Conservation (phyloP, 2,329 filamentous ascomycete genomes). For the Rhynchosporium graminicola region DNA sequence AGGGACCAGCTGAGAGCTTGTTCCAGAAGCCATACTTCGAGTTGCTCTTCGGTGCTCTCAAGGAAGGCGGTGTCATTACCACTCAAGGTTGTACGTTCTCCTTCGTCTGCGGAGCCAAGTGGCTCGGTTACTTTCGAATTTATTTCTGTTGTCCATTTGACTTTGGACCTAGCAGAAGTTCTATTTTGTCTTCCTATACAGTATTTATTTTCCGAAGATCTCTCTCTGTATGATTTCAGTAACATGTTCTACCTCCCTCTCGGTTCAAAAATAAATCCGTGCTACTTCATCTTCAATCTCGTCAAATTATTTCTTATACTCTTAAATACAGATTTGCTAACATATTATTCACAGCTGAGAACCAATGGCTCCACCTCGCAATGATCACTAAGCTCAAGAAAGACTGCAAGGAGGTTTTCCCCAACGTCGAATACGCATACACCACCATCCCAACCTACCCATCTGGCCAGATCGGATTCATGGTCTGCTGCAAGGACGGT, state of each 20-base stretch:
- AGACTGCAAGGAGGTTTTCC: conserved; percentile 95
- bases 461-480: conserved; percentile 98
- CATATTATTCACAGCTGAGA: conserved; percentile 69
- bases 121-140: conserved; percentile 23
- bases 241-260: neutral
- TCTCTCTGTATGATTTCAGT: neutral
- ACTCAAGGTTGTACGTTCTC: conserved; percentile 99
- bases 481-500: conserved; percentile 98
- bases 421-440: conserved; percentile 96
- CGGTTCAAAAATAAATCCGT: too few relatives aligned
- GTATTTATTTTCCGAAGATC: neutral
- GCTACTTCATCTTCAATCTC: too few relatives aligned
- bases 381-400: conserved; percentile 96
- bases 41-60: conserved; percentile 84
- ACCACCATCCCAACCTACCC: conserved; percentile 99
- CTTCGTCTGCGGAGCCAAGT: conserved; percentile 46
- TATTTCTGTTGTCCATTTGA: conserved; percentile 14
- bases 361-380: conserved; percentile 96
- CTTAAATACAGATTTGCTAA: conserved; percentile 19
- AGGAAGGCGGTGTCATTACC: conserved; percentile 96
- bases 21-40: conserved; percentile 99
- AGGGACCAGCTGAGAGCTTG: conserved; percentile 91
- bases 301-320: neutral
- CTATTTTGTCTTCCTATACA: neutral
- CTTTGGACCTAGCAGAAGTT: neutral